Base-by-base conservation (phyloP, 2,329 filamentous ascomycete species). In the Graphium sp. region DNA sequence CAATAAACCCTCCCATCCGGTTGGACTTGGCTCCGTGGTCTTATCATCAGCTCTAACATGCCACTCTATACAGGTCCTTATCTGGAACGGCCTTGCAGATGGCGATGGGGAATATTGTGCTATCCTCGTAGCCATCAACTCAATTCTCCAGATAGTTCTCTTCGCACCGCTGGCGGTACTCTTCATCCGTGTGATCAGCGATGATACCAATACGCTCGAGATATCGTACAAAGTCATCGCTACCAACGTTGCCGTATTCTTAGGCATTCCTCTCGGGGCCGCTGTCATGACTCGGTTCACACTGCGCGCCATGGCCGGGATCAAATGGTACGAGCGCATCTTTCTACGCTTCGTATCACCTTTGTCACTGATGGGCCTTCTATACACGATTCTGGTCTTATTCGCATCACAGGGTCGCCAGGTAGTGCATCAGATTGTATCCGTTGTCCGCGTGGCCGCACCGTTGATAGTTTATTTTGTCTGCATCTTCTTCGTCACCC, bases 341-440 rank as follows among this genome's bases (percentile, higher is more conserved):
- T 89, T 92, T 46, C 46, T 92, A n/a, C 66, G 62, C 19, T 73
- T 66, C 44, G 57, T 71, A 3, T 66, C 71, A 1, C 84, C 83
- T 0, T 76, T 70, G 61, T 87, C 80, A 0, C 61, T 93, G 3
- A 68, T 92, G 37, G 84, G 83, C 1, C 62, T 94, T 5, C 55
- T 93, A 1, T 92, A 85, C 55, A 92, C 83, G 2, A 89, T 93
- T 39, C 50, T 89, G 6, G 73, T 92, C 1, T 62, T 93, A 3
- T 92, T 93, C 45, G 83, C 79, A 0, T 80, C 75, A 1, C 83
- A 92, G 44, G 82, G 83, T 3, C 53, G 55, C 14, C 71, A 74
- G 28, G 80, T 89, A 2, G 75, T 87, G 1, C 68, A 81, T 38
- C 82, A 92, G 49, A 80, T 92, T 34, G 77, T 84, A 0, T 77